Percentiles rank a stretch among this genome's conserved stretches.
phyloP scores from a whole-genome alignment of 768 basidiomycete species.

The Cytidiella melzeri region DNA sequence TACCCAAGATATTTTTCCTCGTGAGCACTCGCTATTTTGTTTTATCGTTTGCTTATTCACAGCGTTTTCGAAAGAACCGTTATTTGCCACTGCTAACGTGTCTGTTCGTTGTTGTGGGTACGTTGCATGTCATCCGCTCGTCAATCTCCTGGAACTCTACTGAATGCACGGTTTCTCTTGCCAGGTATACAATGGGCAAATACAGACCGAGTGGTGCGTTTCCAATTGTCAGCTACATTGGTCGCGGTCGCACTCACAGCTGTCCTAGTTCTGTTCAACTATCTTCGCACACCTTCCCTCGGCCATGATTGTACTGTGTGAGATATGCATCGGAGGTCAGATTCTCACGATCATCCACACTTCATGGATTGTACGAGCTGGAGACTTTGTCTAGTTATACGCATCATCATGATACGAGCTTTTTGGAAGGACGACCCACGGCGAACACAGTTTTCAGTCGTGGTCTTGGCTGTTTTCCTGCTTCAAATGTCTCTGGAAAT shows the following conservation, averaged over 20 bases:
- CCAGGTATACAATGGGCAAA: neutral
- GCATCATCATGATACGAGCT: conserved; percentile 2
- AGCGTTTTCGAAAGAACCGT: neutral
- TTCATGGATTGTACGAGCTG: neutral
- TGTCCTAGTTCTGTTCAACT: neutral
- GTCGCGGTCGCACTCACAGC: neutral
- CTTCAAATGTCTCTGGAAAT: too few relatives aligned
- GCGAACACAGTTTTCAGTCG: neutral
- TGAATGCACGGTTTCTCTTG: too few relatives aligned
- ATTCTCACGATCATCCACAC: neutral
- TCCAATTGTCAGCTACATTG: neutral
- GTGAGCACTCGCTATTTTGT: neutral
- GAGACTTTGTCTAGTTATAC: neutral
- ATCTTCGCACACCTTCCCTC: conserved; percentile 4
- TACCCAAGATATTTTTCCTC: neutral
- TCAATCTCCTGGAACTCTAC: neutral
- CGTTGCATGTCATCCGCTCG: neutral
- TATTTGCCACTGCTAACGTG: conserved; percentile 1
- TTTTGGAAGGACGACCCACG: conserved; percentile 2
- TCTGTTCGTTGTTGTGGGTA: conserved; percentile 1
- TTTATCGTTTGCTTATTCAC: neutral
- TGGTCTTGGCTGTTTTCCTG: too few relatives aligned
- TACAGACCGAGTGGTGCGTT: neutral
- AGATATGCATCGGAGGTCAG: conserved; percentile 1
- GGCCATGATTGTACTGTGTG: conserved; percentile 3